Conservation (phyloP, 1,284 basidiomycete species). For the Ceratobasidium sp. region DNA sequence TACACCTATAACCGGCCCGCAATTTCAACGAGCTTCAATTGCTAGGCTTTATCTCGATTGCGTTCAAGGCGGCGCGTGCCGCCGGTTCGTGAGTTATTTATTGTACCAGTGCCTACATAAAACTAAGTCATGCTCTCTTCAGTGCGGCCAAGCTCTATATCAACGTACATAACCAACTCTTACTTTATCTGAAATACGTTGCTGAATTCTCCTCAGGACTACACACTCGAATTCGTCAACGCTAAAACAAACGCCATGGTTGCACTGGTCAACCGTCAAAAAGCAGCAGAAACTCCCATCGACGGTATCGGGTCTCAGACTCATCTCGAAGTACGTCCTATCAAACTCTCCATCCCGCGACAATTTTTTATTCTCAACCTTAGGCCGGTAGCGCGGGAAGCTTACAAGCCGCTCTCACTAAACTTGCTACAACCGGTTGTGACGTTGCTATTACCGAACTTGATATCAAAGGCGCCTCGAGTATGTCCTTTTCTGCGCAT, state of each 20-base stretch:
- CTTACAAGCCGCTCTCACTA: conserved; percentile 60
- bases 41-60: too few species aligned
- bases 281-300: conserved; percentile 41
- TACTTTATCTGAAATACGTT: neutral
- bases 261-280: conserved; percentile 43
- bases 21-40: too few species aligned
- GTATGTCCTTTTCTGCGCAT: neutral
- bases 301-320: conserved; percentile 47
- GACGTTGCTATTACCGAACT: conserved; percentile 49
- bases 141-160: conserved; percentile 34
- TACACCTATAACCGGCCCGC: too few species aligned
- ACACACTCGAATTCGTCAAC: conserved; percentile 14
- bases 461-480: conserved; percentile 44
- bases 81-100: too few species aligned
- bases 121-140: too few species aligned
- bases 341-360: too few species aligned
- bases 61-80: too few species aligned
- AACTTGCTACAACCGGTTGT: conserved; percentile 26
- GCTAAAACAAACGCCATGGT: conserved; percentile 44
- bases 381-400: conserved; percentile 66
- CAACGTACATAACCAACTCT: conserved; percentile 8
- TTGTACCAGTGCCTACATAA: too few species aligned
- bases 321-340: conserved; percentile 24
- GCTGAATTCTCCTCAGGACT: neutral
- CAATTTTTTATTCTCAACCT: too few species aligned